Base-by-base conservation (phyloP, 305 asterid species). In the Fraxinus greggii region DNA sequence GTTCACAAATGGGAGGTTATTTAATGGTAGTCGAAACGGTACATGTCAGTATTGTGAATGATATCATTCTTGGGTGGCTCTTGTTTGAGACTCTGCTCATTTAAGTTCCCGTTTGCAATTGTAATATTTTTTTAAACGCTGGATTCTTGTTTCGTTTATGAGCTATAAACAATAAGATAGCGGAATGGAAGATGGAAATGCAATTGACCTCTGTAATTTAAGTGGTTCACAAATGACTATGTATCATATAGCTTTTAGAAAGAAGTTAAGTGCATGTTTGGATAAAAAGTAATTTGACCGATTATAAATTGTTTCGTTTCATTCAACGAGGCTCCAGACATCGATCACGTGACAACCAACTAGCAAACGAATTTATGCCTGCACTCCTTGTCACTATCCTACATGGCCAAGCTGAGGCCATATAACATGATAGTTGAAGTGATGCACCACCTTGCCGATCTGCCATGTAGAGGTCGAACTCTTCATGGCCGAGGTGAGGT, bases 81-180 rank as follows among this genome's bases (percentile, higher is more conserved):
- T 32, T 21, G 28, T 48, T 78, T 78, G 42, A 74, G 77, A 17
- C 38, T 80, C 59, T 80, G 69, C 61, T 19, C 24, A 33, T 51
- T 48, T 38, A 32, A 12, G 72, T 48, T 42, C 36, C 42, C 7
- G 29, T 17, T 42, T 77, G 75, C 75, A 33, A 45, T 36, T 75
- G 36, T 63, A 8, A 42, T 54, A 17, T 48, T 72, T 23, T 42
- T 31, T 13, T 40, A 36, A 17, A 26, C 36, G 1, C 76, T 8
- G 75, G 3, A 31, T 32, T 72, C 65, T 31, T 78, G 51, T 73
- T 48, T 63, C 5, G 19, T 80, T 61, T 19, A 45, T 33, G 75
- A 78, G 83, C 38, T n/a, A 42, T 29, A 54, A 45, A 28, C 13
- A 67, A n/a, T 76, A 42, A 45, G 63, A 26, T 72, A 48, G 67